Percentiles rank a stretch among this genome's conserved stretches.
These are phyloP conservation scores for Saraca asoca DNA, from an alignment of 331 rosid genomes.

Conservation along the genomic window DNA sequence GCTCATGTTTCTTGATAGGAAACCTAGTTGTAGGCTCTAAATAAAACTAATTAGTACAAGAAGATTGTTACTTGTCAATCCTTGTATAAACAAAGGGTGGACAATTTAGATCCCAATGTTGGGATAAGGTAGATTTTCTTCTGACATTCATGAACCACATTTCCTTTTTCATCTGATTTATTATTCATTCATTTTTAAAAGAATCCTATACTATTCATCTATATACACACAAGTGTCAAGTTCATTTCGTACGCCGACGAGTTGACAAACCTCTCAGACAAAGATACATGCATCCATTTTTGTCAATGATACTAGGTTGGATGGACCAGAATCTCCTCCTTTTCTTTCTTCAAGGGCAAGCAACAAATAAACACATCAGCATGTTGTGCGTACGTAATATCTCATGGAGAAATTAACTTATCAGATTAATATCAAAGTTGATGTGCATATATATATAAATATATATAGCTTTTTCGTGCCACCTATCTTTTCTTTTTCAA, in stretches of 20 bases:
- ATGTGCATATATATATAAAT: not conserved
- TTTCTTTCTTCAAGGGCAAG: not conserved
- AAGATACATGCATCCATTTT: constrained; percentile 44
- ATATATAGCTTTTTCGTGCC: not conserved
- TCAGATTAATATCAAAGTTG: not conserved
- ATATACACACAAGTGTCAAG: constrained; percentile 42
- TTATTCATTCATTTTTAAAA: too few species aligned
- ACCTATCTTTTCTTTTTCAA: not conserved
- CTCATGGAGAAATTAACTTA: not conserved
- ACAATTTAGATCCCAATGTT: constrained; percentile 64
- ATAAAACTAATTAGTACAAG: constrained; percentile 20
- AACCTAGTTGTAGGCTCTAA: constrained; percentile 43
- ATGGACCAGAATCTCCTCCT: constrained; percentile 25
- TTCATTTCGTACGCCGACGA: constrained; percentile 29
- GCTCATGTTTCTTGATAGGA: constrained; percentile 65
- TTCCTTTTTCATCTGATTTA: not conserved
- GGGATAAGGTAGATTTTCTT: constrained; percentile 56
- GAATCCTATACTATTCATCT: too few species aligned
- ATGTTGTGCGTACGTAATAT: not conserved
- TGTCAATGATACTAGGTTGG: not conserved
- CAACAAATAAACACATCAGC: not conserved
- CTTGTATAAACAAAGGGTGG: constrained; percentile 50
- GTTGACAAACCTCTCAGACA: constrained; percentile 35
- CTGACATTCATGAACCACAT: constrained; percentile 25
- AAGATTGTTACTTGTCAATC: constrained; percentile 52